Base-by-base conservation (phyloP, 345 rosid genomes). In the Pseudoturritis turrita region DNA sequence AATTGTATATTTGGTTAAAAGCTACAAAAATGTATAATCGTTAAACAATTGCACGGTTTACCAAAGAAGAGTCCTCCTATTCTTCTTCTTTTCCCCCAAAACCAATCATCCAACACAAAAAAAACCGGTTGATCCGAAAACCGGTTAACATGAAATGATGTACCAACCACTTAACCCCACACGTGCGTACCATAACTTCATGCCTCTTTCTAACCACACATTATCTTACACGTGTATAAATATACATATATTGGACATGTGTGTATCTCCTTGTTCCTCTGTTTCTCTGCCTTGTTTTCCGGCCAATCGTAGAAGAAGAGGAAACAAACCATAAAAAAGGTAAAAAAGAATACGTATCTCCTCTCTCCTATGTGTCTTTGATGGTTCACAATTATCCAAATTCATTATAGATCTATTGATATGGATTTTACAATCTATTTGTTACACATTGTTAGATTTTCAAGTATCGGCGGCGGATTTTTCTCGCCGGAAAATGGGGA, bases 401-500 rank as follows among this genome's bases (percentile, higher is more conserved):
- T 15, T 26, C 17, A 11, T 57, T 57, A 57, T 9, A 13, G 64
- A 75, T 60, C 13, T 49, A 28, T 47, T 43, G 15, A 56, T 56
- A 5, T 55, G 7, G 40, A 49, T 55, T 36, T 3, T 31, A 22
- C 2, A 55, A 18, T 37, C 57, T 45, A 62, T 68, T n/a, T 19
- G 67, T 60, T 14, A 50, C 67, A 36, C 60, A 74, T 66, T 66
- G 61, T 67, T 50, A 31, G 55, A 13, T 40, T 40, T 39, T 56
- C 29, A 54, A 56, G 37, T 13, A 47, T 18, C 23, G 18, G 10
- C 66, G 77, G 77, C 33, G 41, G 51, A 55, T 12, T 55, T 2
- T 23, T 22, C 64, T 67, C 46, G 65, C 60, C 54, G 67, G 79
- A 4, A 22, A 65, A 72, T 93, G 98, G 96, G 98, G 54, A 89